Conservation (phyloP, 768 basidiomycete genomes). For the Mycena rebaudengoi region DNA sequence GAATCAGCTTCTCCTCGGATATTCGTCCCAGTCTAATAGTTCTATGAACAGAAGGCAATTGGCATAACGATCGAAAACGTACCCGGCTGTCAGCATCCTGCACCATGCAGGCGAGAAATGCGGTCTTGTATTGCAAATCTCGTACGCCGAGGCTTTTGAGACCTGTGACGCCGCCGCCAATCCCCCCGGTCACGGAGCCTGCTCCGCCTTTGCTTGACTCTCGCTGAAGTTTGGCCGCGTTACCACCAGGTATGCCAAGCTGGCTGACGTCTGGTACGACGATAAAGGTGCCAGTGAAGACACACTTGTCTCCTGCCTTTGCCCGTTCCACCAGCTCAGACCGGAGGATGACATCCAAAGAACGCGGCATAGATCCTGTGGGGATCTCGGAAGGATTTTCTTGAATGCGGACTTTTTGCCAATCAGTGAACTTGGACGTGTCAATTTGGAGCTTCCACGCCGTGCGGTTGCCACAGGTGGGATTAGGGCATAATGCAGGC, state of each 20-base stretch:
- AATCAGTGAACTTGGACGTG: constrained; percentile 95
- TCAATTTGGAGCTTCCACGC: constrained; percentile 97
- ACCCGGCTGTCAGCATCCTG: constrained; percentile 90
- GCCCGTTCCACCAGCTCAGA: constrained; percentile 98
- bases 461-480: constrained; percentile 88
- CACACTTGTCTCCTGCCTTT: constrained; percentile 98
- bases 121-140: constrained; percentile 98
- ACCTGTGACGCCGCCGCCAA: constrained; percentile 88
- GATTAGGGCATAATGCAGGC: constrained; percentile 95
- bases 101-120: constrained; percentile 98
- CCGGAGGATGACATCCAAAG: constrained; percentile 93
- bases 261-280: constrained; percentile 99
- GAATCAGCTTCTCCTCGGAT: constrained; percentile 89
- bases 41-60: neutral
- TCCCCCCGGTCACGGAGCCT: constrained; percentile 66
- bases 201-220: constrained; percentile 77
- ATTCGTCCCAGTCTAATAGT: constrained; percentile 77
- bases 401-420: constrained; percentile 99
- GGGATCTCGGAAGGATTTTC: constrained; percentile 99
- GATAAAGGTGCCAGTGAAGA: constrained; percentile 97
- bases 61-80: too few species aligned
- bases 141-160: constrained; percentile 94
- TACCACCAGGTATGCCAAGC: constrained; percentile 93
- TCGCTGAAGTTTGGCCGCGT: constrained; percentile 87
- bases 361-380: constrained; percentile 97